Conservation (phyloP, 768 basidiomycete genomes). For the Candolleomyces eurysporus region DNA sequence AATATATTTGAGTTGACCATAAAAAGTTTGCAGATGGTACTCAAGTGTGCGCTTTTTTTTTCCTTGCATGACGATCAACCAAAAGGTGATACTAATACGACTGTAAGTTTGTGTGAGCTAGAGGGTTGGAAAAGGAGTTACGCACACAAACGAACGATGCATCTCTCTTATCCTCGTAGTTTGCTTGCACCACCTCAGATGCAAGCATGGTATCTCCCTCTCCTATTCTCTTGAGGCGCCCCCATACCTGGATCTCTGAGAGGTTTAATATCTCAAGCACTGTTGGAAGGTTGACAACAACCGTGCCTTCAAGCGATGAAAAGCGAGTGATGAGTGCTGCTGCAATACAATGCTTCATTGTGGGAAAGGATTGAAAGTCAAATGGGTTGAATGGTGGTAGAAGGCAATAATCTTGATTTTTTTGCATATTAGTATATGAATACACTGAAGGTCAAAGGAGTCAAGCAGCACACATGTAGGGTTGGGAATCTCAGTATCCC, state of each 20-base stretch:
- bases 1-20: neutral
- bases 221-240: neutral
- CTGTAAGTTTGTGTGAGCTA: too few species aligned
- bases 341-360: too few species aligned
- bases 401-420: neutral
- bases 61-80: neutral
- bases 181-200: neutral
- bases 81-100: neutral
- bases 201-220: slow-evolving; percentile 6
- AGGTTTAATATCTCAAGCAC: neutral
- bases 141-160: slow-evolving; percentile 4
- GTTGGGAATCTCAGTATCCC: neutral
- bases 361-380: too few species aligned
- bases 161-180: neutral
- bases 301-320: neutral
- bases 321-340: neutral
- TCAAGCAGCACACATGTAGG: too few species aligned
- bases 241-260: neutral
- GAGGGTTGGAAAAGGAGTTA: neutral
- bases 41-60: neutral
- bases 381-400: neutral
- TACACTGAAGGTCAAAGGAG: too few species aligned
- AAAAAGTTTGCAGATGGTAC: neutral
- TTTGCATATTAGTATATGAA: neutral
- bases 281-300: neutral